These are phyloP conservation scores for Hanseniaspora thailandica DNA, from an alignment of 805 yeast genomes.

Conservation along the genomic window DNA sequence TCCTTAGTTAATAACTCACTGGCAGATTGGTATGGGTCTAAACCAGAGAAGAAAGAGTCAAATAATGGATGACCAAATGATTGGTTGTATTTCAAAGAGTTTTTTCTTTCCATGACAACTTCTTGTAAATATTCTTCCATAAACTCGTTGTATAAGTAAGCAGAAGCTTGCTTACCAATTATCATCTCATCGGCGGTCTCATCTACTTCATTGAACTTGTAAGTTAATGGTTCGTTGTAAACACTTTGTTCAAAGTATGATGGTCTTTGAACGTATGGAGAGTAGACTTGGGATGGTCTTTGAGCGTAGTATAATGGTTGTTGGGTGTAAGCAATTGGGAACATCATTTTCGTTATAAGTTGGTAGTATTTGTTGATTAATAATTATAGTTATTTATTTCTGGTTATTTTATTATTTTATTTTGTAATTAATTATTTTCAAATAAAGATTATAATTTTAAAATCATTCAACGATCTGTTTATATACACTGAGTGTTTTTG, in stretches of 20 bases:
- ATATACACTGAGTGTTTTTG: too few relatives aligned
- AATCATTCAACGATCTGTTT: too few relatives aligned
- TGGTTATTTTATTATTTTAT: too few relatives aligned
- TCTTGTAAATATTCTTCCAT: neutral
- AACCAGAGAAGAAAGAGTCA: neutral
- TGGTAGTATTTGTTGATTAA: too few relatives aligned
- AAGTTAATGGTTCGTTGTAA: neutral
- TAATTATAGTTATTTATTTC: too few relatives aligned
- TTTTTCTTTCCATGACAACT: neutral
- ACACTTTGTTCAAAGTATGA: neutral
- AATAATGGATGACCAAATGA: neutral
- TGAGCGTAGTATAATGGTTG: neutral
- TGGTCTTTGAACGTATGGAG: neutral
- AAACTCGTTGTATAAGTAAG: neutral
- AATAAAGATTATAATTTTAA: too few relatives aligned
- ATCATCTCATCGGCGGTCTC: neutral
- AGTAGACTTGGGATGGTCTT: neutral
- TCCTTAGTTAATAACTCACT: neutral
- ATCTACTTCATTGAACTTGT: slow-evolving; percentile 2
- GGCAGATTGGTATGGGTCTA: neutral
- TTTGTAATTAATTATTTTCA: too few relatives aligned
- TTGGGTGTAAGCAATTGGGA: neutral
- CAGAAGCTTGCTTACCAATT: neutral
- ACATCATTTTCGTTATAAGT: neutral
- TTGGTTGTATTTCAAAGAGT: neutral